Percentiles rank a stretch among this genome's conserved stretches.
Conservation (phyloP, 768 basidiomycete species). For the Leucosporidium creatinivorum region DNA sequence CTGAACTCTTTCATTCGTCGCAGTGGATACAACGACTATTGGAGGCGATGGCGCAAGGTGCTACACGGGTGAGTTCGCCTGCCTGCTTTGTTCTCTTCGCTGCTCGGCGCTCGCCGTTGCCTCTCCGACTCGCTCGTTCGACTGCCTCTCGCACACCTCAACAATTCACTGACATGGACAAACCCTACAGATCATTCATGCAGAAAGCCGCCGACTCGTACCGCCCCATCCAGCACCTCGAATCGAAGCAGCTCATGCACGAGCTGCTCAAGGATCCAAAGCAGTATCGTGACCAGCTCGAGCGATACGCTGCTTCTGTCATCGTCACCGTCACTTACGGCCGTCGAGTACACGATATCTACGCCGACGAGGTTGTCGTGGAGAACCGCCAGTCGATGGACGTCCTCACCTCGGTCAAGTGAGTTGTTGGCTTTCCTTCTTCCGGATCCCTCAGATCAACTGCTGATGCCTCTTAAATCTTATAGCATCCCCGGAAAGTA, state of each 20-base stretch:
- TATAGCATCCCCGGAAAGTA: slow-evolving; percentile 31
- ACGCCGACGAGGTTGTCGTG: slow-evolving; percentile 21
- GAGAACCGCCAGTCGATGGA: slow-evolving; percentile 22
- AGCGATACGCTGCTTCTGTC: slow-evolving; percentile 28
- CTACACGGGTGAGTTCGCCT: slow-evolving; percentile 13
- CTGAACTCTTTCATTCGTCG: background rate
- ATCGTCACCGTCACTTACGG: slow-evolving; percentile 28
- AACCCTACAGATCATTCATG: background rate
- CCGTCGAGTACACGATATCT: slow-evolving; percentile 24
- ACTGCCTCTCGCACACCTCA: background rate
- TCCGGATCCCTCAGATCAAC: background rate
- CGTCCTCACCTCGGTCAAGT: slow-evolving; percentile 24
- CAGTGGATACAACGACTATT: slow-evolving; percentile 10
- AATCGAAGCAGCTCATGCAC: slow-evolving; percentile 30
- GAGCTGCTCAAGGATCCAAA: slow-evolving; percentile 25
- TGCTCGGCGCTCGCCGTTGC: background rate
- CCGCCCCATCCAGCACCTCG: slow-evolving; percentile 34
- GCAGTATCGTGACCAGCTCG: slow-evolving; percentile 23
- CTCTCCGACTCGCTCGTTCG: background rate
- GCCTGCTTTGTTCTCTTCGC: background rate
- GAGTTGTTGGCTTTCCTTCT: background rate
- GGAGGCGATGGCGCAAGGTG: slow-evolving; percentile 31
- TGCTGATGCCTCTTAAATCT: background rate
- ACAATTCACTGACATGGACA: background rate
- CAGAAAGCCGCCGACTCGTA: slow-evolving; percentile 30